Evolutionary conservation across 2,329 filamentous ascomycete genomes (phyloP).

Genomic region (Scytalidium lignicola): DNA sequence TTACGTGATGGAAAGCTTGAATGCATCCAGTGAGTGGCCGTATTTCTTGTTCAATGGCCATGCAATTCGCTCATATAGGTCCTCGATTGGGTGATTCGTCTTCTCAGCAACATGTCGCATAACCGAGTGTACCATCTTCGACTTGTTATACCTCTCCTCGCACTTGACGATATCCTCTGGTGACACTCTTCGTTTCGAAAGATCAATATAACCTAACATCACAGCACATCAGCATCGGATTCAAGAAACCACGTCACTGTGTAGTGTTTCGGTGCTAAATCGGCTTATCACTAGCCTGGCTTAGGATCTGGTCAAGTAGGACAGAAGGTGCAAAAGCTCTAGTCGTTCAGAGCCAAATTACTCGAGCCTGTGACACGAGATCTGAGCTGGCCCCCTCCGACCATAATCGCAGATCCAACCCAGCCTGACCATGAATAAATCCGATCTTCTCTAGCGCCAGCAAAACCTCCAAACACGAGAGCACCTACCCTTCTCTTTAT

Average conservation of each 20-base stretch:
- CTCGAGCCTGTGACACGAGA: background rate
- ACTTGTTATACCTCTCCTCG: constrained; percentile 99
- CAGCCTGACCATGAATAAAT: too few relatives aligned
- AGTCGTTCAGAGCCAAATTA: too few relatives aligned
- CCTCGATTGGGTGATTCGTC: constrained; percentile 89
- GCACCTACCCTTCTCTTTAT: constrained; percentile 90
- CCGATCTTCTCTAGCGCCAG: too few relatives aligned
- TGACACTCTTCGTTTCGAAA: constrained; percentile 96
- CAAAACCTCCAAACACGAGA: background rate
- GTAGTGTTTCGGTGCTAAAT: too few relatives aligned
- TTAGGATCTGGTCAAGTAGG: too few relatives aligned
- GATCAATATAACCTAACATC: constrained; percentile 79
- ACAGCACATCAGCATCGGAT: constrained; percentile 17
- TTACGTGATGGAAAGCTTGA: constrained; percentile 98
- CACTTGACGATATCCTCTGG: constrained; percentile 98
- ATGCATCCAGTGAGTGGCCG: constrained; percentile 93
- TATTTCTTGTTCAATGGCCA: constrained; percentile 99
- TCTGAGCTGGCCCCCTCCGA: background rate
- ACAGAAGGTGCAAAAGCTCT: too few relatives aligned
- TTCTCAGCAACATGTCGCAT: constrained; percentile 99
- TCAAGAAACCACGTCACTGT: too few relatives aligned
- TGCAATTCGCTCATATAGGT: constrained; percentile 86
- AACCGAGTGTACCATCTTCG: constrained; percentile 98
- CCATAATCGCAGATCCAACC: background rate
- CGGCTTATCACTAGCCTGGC: too few relatives aligned